Percentiles rank a stretch among this genome's conserved stretches.
These are phyloP conservation scores for Rhizopogon roseolus DNA, from an alignment of 768 basidiomycete genomes.

Conservation along the genomic window DNA sequence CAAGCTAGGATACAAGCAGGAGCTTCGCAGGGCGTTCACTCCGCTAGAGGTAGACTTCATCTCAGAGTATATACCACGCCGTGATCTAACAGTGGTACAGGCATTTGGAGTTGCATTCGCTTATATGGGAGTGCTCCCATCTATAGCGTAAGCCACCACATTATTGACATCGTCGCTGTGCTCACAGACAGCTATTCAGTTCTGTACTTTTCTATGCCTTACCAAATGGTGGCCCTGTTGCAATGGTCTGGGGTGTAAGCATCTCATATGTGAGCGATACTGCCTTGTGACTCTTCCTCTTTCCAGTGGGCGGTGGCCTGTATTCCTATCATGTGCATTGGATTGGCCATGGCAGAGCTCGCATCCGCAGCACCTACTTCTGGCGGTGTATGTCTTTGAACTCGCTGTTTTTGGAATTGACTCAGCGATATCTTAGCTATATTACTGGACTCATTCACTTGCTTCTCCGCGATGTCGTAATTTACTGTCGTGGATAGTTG, in stretches of 20 bases:
- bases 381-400: conserved; percentile 45
- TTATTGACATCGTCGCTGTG: background rate
- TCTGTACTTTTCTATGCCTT: conserved; percentile 5
- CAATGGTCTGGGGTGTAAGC: conserved; percentile 9
- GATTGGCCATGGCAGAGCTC: conserved; percentile 64
- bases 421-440: conserved; percentile 24
- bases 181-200: background rate
- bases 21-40: conserved; percentile 5
- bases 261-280: background rate
- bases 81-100: too few species aligned
- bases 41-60: conserved; percentile 4
- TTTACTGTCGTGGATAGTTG: conserved; percentile 49
- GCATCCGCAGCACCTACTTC: conserved; percentile 70
- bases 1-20: conserved; percentile 44
- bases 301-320: conserved; percentile 61
- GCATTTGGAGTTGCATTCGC: conserved; percentile 27
- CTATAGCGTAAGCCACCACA: conserved; percentile 3
- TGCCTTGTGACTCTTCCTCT: background rate
- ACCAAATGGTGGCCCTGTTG: conserved; percentile 4
- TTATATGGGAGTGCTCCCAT: conserved; percentile 24
- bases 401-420: background rate
- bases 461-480: conserved; percentile 40
- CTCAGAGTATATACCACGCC: too few species aligned
- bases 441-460: conserved; percentile 48
- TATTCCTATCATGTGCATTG: conserved; percentile 57